Base-by-base conservation (phyloP, 2,329 filamentous ascomycete genomes). In the Aspergillus sp. region DNA sequence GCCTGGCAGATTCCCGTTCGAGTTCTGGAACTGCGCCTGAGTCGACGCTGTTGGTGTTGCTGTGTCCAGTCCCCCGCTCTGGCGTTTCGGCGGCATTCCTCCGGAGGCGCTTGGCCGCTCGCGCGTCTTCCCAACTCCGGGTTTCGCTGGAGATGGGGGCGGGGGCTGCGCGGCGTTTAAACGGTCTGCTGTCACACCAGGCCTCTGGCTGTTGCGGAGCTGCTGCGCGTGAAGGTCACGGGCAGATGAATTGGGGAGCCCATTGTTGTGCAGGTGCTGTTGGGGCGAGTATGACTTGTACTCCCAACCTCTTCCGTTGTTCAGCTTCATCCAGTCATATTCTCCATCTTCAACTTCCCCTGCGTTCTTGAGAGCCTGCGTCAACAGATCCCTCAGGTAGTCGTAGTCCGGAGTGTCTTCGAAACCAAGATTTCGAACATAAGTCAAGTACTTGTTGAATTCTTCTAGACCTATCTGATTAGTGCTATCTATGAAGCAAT, bases 321-420 rank as follows among this genome's bases (percentile, higher is more conserved):
- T 93, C 58, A 95, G 78, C 78, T 95, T 96, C 89, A 97, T 95
- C 93, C 93, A 98, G 73, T 98, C 93, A 69, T 97, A 98, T 68
- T 97, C 91, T 62, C 93, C 93, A 69, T 98, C 93, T 66, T 97
- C 93, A 7, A 96, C 85, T 59, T 95, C 90, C 44, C 90, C 90
- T 2, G 87, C 86, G 66, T 90, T 91, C 79, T 96, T 95, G 52
- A 97, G 79, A 13, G 91, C 89, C 70, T 95, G 88, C 1, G 91
- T 96, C 74, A 98, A 95, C 44, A 98, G 82, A 62, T 96, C 91
- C 39, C 93, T 87, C 46, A 97, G 81, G 70, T 96, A 95, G 67
- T 97, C 93, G 73, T 98, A 98, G 71, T 98, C 93, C 27, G 93
- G 93, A 0, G 90, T 95, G 63, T 98, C 93, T 71, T 98, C 93